Evolutionary conservation across 768 basidiomycete genomes (phyloP).

Genomic region (Leucosporidium scottii): DNA sequence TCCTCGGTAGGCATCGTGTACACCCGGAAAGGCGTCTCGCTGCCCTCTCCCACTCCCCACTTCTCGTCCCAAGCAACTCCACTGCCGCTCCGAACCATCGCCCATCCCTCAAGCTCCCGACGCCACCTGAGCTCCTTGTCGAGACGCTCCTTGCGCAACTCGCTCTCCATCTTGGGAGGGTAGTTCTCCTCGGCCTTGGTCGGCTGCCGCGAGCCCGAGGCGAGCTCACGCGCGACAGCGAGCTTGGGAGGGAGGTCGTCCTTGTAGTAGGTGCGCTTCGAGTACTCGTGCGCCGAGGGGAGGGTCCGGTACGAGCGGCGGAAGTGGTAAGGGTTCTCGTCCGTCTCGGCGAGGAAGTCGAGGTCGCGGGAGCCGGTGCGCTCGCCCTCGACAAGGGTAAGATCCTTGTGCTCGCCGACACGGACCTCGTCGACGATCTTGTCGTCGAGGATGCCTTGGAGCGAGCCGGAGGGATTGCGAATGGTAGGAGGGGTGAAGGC

Average conservation of each 20-base stretch:
- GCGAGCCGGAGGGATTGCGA: constrained; percentile 44
- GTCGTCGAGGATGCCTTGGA: constrained; percentile 48
- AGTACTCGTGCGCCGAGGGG: constrained; percentile 45
- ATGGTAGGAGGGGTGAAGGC: constrained; percentile 53
- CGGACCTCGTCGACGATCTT: constrained; percentile 52
- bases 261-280: constrained; percentile 67
- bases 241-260: constrained; percentile 60
- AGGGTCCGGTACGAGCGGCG: constrained; percentile 25
- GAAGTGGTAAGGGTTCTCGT: constrained; percentile 28
- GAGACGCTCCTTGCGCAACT: constrained; percentile 76
- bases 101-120: constrained; percentile 70
- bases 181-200: constrained; percentile 71
- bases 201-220: constrained; percentile 62
- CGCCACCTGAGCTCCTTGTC: constrained; percentile 86
- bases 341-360: constrained; percentile 27
- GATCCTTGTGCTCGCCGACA: constrained; percentile 13
- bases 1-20: not conserved
- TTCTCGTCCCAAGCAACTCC: constrained; percentile 70
- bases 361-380: constrained; percentile 32
- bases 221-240: constrained; percentile 64
- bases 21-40: constrained; percentile 1
- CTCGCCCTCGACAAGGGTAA: constrained; percentile 11
- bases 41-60: constrained; percentile 37
- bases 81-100: constrained; percentile 58
- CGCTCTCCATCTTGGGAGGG: constrained; percentile 79